Conservation (phyloP, 83 land plant genomes). For the Diphasiastrum complanatum region DNA sequence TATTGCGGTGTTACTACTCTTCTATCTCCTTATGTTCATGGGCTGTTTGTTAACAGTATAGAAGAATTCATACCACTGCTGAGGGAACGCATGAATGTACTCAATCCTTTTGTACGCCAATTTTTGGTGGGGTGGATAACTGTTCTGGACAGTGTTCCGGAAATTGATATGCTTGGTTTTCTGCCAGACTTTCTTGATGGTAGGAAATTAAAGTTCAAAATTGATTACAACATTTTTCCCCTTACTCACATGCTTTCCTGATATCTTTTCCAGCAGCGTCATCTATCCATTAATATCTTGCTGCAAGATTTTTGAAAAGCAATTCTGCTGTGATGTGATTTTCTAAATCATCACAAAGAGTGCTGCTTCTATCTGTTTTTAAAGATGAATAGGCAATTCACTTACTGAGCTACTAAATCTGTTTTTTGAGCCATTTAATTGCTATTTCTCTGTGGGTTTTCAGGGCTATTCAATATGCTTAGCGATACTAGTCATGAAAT, state of each 20-base stretch:
- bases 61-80: conserved; percentile 95
- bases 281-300: too few species aligned
- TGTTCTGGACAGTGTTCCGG: conserved; percentile 97
- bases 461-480: conserved; percentile 96
- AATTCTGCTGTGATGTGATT: too few species aligned
- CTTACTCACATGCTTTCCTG: too few species aligned
- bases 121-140: conserved; percentile 99
- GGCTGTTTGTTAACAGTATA: conserved; percentile 53
- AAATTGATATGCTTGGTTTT: conserved; percentile 98
- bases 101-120: conserved; percentile 94
- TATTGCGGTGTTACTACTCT: background rate
- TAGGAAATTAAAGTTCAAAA: conserved; percentile 15
- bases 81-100: conserved; percentile 97
- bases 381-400: too few species aligned
- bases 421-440: too few species aligned
- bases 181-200: conserved; percentile 99
- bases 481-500: conserved; percentile 98
- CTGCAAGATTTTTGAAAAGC: too few species aligned
- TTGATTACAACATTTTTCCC: background rate
- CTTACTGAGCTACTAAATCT: too few species aligned
- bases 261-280: too few species aligned
- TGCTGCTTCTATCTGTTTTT: too few species aligned
- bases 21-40: background rate
- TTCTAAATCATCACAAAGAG: too few species aligned
- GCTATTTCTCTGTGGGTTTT: too few species aligned